These are phyloP conservation scores for Epicoccum sorghinum DNA, from an alignment of 2,329 filamentous ascomycete species.

Conservation along the genomic window DNA sequence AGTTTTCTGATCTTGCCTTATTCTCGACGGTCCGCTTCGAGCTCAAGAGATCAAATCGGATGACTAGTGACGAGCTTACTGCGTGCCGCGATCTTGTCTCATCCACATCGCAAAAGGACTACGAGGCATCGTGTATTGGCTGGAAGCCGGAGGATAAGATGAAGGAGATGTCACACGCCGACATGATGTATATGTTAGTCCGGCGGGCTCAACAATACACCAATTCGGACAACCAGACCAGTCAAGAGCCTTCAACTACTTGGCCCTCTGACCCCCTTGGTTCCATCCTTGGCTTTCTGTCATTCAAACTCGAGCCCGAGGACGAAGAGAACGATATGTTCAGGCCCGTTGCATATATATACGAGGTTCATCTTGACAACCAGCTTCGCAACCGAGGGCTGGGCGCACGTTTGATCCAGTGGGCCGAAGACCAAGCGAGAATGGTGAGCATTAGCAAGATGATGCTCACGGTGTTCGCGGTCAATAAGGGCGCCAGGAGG, in stretches of 20 bases:
- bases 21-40: slow-evolving; percentile 17
- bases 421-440: slow-evolving; percentile 60
- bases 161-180: slow-evolving; percentile 70
- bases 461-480: slow-evolving; percentile 76
- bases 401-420: slow-evolving; percentile 64
- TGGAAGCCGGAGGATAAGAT: slow-evolving; percentile 69
- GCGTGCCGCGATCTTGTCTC: slow-evolving; percentile 64
- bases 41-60: slow-evolving; percentile 30
- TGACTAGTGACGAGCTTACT: slow-evolving; percentile 51
- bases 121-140: slow-evolving; percentile 65
- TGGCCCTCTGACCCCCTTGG: neutral
- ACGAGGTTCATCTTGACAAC: slow-evolving; percentile 73
- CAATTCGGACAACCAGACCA: neutral
- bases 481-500: slow-evolving; percentile 61
- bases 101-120: slow-evolving; percentile 68
- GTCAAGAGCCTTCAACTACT: too few relatives aligned
- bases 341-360: slow-evolving; percentile 75
- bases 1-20: neutral
- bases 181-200: slow-evolving; percentile 71
- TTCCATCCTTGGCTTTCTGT: slow-evolving; percentile 55
- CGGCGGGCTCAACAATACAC: slow-evolving; percentile 16
- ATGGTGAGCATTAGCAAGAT: slow-evolving; percentile 66
- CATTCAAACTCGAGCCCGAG: slow-evolving; percentile 59
- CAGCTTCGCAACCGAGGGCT: slow-evolving; percentile 67
- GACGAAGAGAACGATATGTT: slow-evolving; percentile 57